phyloP scores from a whole-genome alignment of 768 basidiomycete species.

The Lentinus tigrinus region DNA sequence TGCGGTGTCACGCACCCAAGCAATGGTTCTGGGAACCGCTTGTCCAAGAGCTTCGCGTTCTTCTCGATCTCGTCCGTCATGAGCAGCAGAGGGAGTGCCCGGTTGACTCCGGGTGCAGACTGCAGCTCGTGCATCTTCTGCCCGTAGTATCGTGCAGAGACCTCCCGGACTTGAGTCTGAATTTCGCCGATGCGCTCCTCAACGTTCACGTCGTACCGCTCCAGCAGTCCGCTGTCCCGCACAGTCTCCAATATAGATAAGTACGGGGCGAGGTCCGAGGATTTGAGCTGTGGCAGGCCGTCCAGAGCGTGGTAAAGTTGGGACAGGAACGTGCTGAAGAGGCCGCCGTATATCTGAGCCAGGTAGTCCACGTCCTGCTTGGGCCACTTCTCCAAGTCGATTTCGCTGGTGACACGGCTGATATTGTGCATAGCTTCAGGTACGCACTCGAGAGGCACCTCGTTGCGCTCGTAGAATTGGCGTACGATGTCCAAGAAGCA shows the following conservation, averaged over 20 bases:
- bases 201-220: conserved; percentile 73
- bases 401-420: conserved; percentile 66
- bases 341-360: conserved; percentile 60
- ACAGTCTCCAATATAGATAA: conserved; percentile 70
- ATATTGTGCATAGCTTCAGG: conserved; percentile 83
- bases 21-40: conserved; percentile 82
- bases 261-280: conserved; percentile 63
- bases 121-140: conserved; percentile 63
- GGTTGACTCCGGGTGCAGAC: conserved; percentile 72
- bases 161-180: conserved; percentile 58
- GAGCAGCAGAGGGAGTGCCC: conserved; percentile 75
- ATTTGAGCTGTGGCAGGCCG: conserved; percentile 68
- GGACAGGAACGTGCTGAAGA: conserved; percentile 87
- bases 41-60: conserved; percentile 76
- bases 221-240: conserved; percentile 66
- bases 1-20: conserved; percentile 79
- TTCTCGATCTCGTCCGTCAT: conserved; percentile 93
- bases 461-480: conserved; percentile 82
- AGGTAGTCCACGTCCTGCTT: conserved; percentile 81
- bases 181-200: conserved; percentile 65
- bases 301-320: conserved; percentile 85
- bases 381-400: conserved; percentile 75
- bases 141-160: conserved; percentile 62
- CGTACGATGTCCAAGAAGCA: conserved; percentile 86
- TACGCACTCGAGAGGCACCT: conserved; percentile 93